phyloP scores from a whole-genome alignment of 164 flowering plant species.

The Aristolochia californica region DNA sequence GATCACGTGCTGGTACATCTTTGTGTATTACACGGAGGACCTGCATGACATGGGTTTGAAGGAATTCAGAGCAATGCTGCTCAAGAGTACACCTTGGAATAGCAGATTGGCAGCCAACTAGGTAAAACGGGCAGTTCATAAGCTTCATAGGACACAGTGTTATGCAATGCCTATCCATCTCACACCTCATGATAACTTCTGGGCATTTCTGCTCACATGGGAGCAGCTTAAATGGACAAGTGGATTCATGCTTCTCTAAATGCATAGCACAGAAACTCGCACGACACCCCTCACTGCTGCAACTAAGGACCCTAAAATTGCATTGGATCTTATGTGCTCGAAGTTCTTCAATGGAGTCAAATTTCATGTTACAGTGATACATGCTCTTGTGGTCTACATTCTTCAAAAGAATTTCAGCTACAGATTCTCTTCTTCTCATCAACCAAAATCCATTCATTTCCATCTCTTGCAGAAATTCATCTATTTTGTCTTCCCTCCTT shows the following conservation, averaged over 20 bases:
- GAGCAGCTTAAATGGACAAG: slow-evolving; percentile 66
- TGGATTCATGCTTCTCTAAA: slow-evolving; percentile 46
- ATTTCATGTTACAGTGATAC: slow-evolving; percentile 54
- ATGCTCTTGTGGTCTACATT: slow-evolving; percentile 54
- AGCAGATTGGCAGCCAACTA: slow-evolving; percentile 54
- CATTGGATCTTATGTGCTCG: slow-evolving; percentile 35
- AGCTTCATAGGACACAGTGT: slow-evolving; percentile 89
- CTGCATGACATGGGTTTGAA: slow-evolving; percentile 40
- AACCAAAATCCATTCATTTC: slow-evolving; percentile 71
- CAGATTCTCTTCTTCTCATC: slow-evolving; percentile 42
- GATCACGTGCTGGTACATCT: slow-evolving; percentile 34
- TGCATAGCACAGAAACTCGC: slow-evolving; percentile 44
- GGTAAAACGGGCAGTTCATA: slow-evolving; percentile 67
- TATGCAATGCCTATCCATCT: slow-evolving; percentile 90
- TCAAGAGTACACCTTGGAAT: slow-evolving; percentile 33
- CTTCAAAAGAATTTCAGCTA: slow-evolving; percentile 51
- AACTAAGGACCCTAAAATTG: slow-evolving; percentile 43
- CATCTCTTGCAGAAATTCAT: slow-evolving; percentile 83
- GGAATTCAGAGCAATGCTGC: slow-evolving; percentile 38
- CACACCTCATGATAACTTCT: slow-evolving; percentile 53
- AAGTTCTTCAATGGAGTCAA: slow-evolving; percentile 35
- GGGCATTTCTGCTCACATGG: slow-evolving; percentile 78
- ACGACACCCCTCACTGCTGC: slow-evolving; percentile 54
- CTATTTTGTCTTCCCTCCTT: slow-evolving; percentile 75
- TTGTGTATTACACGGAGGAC: slow-evolving; percentile 43